phyloP scores from a whole-genome alignment of 2,329 filamentous ascomycete species.

The Arachnomyces sp. region DNA sequence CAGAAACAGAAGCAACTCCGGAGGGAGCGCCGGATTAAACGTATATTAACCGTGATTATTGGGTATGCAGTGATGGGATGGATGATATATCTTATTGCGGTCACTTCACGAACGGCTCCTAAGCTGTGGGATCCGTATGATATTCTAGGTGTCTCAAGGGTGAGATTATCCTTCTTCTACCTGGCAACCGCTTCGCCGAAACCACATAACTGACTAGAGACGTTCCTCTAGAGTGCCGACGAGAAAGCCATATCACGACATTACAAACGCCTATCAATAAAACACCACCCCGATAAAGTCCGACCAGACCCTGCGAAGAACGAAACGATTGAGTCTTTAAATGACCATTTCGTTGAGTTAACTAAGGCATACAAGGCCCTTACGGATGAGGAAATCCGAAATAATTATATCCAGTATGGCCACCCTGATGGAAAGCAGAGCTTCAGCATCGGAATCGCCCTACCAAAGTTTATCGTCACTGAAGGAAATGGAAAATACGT shows the following conservation, averaged over 20 bases:
- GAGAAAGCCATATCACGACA: conserved; percentile 89
- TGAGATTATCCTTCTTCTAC: conserved; percentile 32
- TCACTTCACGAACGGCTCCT: conserved; percentile 60
- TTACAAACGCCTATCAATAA: conserved; percentile 78
- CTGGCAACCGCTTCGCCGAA: not conserved
- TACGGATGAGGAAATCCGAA: conserved; percentile 92
- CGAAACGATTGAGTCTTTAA: conserved; percentile 75
- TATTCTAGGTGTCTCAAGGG: conserved; percentile 77
- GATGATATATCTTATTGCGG: conserved; percentile 85
- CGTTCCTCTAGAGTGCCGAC: conserved; percentile 53
- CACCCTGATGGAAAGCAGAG: conserved; percentile 98
- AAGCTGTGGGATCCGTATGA: conserved; percentile 97
- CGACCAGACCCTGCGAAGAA: conserved; percentile 77
- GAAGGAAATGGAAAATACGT: conserved; percentile 96
- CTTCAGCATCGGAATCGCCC: conserved; percentile 92
- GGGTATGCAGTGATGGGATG: conserved; percentile 80
- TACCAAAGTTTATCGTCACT: conserved; percentile 85
- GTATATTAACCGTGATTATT: conserved; percentile 62
- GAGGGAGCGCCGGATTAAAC: conserved; percentile 80
- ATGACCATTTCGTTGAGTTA: conserved; percentile 83
- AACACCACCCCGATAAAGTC: conserved; percentile 88
- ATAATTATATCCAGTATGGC: conserved; percentile 92
- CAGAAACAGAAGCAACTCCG: conserved; percentile 82
- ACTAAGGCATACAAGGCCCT: conserved; percentile 97
- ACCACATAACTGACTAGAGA: not conserved